Evolutionary conservation across 306 rosid genomes (phyloP), one percentile per base, ranked within the genome.

Genomic region (Lagenaria siceraria): DNA sequence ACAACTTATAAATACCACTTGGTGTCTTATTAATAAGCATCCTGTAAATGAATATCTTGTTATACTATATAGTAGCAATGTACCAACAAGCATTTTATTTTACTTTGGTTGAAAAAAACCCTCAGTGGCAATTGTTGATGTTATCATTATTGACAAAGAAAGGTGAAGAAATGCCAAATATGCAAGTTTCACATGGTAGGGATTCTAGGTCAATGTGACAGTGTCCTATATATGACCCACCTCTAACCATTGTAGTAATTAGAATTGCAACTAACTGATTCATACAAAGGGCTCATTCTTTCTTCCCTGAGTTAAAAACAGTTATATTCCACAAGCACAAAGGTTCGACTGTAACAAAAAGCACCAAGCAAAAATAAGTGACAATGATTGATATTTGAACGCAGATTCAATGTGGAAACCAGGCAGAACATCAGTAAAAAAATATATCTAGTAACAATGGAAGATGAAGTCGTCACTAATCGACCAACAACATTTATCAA

Each of bases 21-120:
- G 97, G 99, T 36, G 90, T 86, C 91, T 92, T 95, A 83, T 87
- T 86, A 59, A 95, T 79, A 83, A 92, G 87, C 89, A 90, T 90
- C 92, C 99, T 95, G 89, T 77, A 74, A n/a, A 60, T 76, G 61
- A 69, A 78, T 76, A 81, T 63, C 70, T 40, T 81, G 55, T 74
- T 75, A 73, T 42, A 84, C 78, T 79, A 85, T 84, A 77, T 24
- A 33, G 74, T 59, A 40, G 54, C 31, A 76, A 52, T 54, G 40
- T 38, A 6, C 18, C 18, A 66, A 38, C 31, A 29, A 53, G 59
- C 51, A 46, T 24, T 4, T 54, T 9, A n/a, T 18, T 33, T 29
- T 29, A 73, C 38, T 73, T n/a, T n/a, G n/a, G 56, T 15, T 15
- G 8, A 51, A 51, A 51, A 51, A 46, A 12, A n/a, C 17, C 17